phyloP scores from a whole-genome alignment of 2,329 filamentous ascomycete species.

The Trichoderma hamatum region DNA sequence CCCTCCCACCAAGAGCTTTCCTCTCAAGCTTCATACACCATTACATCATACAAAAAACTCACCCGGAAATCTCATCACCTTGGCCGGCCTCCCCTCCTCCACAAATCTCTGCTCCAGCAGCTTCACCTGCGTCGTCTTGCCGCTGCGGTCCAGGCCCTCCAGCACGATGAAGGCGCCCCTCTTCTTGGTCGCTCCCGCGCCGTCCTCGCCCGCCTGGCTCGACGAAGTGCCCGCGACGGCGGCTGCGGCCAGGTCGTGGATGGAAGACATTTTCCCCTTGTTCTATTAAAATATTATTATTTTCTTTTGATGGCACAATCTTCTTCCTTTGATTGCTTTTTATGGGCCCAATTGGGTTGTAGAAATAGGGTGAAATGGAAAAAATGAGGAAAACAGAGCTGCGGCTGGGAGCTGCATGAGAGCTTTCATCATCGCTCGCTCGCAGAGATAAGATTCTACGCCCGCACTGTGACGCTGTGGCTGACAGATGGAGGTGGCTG shows the following conservation, averaged over 20 bases:
- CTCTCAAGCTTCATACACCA: no score
- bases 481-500: constrained; percentile 12
- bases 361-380: background rate
- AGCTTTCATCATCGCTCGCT: constrained; percentile 21
- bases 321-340: no score
- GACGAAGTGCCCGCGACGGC: constrained; percentile 46
- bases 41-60: no score
- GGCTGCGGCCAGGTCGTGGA: constrained; percentile 54
- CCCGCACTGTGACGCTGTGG: constrained; percentile 18
- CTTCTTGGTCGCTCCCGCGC: background rate
- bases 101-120: constrained; percentile 61
- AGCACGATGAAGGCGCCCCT: constrained; percentile 78
- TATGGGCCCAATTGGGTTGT: background rate
- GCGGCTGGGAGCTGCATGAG: background rate
- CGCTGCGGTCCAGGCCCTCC: constrained; percentile 86
- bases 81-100: constrained; percentile 52
- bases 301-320: no score
- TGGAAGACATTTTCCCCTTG: constrained; percentile 46
- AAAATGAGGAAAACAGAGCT: background rate
- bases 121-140: constrained; percentile 89
- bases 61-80: constrained; percentile 63
- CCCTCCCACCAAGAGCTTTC: no score
- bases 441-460: constrained; percentile 5
- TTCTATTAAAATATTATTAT: background rate
- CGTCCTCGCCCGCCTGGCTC: constrained; percentile 20